phyloP scores from a whole-genome alignment of 2,329 filamentous ascomycete genomes.

The Fusarium ramigenum region DNA sequence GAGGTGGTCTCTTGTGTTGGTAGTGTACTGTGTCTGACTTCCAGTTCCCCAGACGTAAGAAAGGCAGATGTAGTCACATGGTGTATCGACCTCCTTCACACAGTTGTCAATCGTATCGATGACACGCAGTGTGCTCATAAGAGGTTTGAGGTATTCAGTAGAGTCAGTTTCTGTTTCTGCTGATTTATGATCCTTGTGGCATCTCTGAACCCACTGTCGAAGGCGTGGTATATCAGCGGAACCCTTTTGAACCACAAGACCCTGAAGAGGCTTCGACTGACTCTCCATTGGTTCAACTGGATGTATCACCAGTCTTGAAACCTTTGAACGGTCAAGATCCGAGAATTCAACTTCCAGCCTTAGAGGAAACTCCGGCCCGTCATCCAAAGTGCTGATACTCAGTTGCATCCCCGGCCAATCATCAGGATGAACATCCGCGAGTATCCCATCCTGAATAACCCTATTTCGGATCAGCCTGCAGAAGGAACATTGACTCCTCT shows the following conservation, averaged over 20 bases:
- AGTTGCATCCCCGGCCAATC: background rate
- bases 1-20: background rate
- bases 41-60: conserved; percentile 26
- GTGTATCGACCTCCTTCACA: background rate
- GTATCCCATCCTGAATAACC: background rate
- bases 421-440: background rate
- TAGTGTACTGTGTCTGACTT: conserved; percentile 20
- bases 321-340: background rate
- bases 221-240: background rate
- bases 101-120: background rate
- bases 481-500: background rate
- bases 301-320: background rate
- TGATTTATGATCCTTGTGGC: background rate
- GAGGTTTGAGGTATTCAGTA: background rate
- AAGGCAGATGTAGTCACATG: conserved; percentile 13
- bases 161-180: background rate
- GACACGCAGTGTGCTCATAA: background rate
- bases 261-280: background rate
- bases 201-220: background rate
- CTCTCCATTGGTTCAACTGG: background rate
- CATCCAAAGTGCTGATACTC: background rate
- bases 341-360: conserved; percentile 12
- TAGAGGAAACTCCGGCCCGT: background rate
- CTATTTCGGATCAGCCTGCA: conserved; percentile 4
- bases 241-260: background rate